These are phyloP conservation scores for Malassezia vespertilionis DNA, from an alignment of 1,284 basidiomycete species.

Conservation along the genomic window DNA sequence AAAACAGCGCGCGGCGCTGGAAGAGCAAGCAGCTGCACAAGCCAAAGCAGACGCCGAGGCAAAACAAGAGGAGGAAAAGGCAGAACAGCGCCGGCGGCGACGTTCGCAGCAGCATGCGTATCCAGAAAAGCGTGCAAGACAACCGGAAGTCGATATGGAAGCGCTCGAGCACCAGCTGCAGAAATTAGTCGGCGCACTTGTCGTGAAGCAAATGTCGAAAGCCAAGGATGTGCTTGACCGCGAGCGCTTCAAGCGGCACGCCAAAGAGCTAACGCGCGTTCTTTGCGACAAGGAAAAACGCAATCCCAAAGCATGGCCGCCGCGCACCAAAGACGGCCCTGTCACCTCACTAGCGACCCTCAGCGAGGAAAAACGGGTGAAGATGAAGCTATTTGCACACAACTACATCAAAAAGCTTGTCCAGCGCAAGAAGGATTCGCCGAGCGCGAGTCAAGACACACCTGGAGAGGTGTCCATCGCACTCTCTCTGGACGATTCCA, in stretches of 20 bases:
- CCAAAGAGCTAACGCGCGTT: slow-evolving; percentile 74
- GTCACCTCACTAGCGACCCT: slow-evolving; percentile 48
- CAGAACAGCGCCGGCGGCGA: slow-evolving; percentile 10
- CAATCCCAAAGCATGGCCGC: slow-evolving; percentile 50
- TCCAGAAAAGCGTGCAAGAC: slow-evolving; percentile 23
- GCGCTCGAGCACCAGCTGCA: slow-evolving; percentile 51
- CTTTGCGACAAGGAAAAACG: slow-evolving; percentile 90
- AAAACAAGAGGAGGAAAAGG: slow-evolving; percentile 5
- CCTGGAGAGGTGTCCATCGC: background rate
- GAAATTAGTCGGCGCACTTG: slow-evolving; percentile 75
- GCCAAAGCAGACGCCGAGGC: slow-evolving; percentile 20
- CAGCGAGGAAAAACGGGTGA: slow-evolving; percentile 70
- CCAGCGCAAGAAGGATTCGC: background rate
- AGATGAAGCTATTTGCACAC: slow-evolving; percentile 88
- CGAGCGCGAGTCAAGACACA: background rate
- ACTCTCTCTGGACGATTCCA: background rate
- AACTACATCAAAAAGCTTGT: slow-evolving; percentile 54
- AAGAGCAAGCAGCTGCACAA: slow-evolving; percentile 7
- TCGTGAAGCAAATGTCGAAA: slow-evolving; percentile 84
- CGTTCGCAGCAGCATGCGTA: slow-evolving; percentile 19
- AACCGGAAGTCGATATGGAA: slow-evolving; percentile 3
- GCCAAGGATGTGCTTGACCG: slow-evolving; percentile 68
- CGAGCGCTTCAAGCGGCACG: slow-evolving; percentile 85
- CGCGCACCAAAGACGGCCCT: slow-evolving; percentile 38
- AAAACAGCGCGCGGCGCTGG: slow-evolving; percentile 13